A percentile compares a stretch with the other conserved stretches of the same genome.
These are phyloP conservation scores for Phytophthora capsici DNA, from an alignment of 352 stramenopile species.

Conservation along the genomic window DNA sequence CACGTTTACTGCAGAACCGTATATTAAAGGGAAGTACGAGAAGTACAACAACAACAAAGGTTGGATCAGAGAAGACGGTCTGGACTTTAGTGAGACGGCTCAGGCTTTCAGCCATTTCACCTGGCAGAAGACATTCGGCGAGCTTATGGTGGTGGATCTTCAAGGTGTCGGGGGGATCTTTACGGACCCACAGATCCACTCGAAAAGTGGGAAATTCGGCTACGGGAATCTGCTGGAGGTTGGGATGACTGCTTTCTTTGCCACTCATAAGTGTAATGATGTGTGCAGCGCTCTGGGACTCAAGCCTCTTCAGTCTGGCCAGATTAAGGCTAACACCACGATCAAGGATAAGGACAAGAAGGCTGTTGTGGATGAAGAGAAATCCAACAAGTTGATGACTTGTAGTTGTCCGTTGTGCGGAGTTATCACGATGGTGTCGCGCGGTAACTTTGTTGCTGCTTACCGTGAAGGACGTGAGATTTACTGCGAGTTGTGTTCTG, in stretches of 20 bases:
- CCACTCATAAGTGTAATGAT: constrained; percentile 41
- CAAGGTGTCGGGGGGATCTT: constrained; percentile 52
- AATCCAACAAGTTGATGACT: constrained; percentile 15
- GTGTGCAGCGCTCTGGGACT: constrained; percentile 36
- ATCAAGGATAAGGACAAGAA: background rate
- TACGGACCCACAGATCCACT: constrained; percentile 58
- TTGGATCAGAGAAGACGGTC: constrained; percentile 23
- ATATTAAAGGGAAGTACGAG: constrained; percentile 44
- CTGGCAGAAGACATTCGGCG: constrained; percentile 40
- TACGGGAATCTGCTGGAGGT: constrained; percentile 31
- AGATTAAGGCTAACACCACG: background rate
- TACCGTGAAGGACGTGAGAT: constrained; percentile 23
- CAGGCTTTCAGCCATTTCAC: constrained; percentile 58
- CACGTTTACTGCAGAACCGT: constrained; percentile 48
- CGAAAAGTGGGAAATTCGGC: constrained; percentile 26
- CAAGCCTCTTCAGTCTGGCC: constrained; percentile 11
- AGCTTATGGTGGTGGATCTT: constrained; percentile 50
- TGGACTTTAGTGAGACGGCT: constrained; percentile 25
- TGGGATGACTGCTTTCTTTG: constrained; percentile 50
- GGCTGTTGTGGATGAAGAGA: background rate
- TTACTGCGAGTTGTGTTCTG: constrained; percentile 26
- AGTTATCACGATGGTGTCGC: constrained; percentile 25
- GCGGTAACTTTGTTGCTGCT: constrained; percentile 30
- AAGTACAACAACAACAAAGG: constrained; percentile 63
- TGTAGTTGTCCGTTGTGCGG: constrained; percentile 49